Evolutionary conservation across 441 rosid genomes (phyloP), one percentile per base, ranked within the genome.

Genomic region (Gossypium davidsonii): DNA sequence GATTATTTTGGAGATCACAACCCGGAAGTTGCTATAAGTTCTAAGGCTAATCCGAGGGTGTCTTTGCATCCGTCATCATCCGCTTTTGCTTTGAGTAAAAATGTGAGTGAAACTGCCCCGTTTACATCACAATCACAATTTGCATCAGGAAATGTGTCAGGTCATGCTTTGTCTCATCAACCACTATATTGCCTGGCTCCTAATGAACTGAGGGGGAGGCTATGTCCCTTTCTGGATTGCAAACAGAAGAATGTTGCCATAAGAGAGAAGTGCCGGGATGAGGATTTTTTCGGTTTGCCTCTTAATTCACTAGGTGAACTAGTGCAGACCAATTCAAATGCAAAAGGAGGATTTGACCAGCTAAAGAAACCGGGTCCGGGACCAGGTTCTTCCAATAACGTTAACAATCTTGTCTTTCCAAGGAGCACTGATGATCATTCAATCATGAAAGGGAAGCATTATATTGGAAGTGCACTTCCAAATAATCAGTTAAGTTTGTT

Each of bases 241-340:
- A 85, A 75, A 52, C 78, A 74, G 31, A 80, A 73, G 42, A 17
- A 75, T 18, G 66, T 65, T 75, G 67, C 78, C 67, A 63, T 76
- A 8, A 73, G 73, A 72, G 79, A 83, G 59, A 80, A 64, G 71
- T 37, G 75, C 57, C 49, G 67, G 21, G 73, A 76, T 48, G 85
- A 78, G 46, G 71, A 73, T 11, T 63, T 76, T 73, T 46, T 67
- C 25, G 83, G 86, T 11, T 77, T 82, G 79, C 90, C 89, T 65
- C 86, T 88, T 2, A 80, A 86, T 81, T 77, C 87, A 53, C 85
- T 81, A 48, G 91, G 90, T 75, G 86, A 78, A 60, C 85, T 88
- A 37, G 81, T 82, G 26, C 84, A 78, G 51, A 69, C 61, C 73
- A 78, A 76, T 39, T 71, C 85, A 67, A 71, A 70, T 26, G 73